Base-by-base conservation (phyloP, 495 filamentous ascomycete genomes). In the Achaetomiella virescens region DNA sequence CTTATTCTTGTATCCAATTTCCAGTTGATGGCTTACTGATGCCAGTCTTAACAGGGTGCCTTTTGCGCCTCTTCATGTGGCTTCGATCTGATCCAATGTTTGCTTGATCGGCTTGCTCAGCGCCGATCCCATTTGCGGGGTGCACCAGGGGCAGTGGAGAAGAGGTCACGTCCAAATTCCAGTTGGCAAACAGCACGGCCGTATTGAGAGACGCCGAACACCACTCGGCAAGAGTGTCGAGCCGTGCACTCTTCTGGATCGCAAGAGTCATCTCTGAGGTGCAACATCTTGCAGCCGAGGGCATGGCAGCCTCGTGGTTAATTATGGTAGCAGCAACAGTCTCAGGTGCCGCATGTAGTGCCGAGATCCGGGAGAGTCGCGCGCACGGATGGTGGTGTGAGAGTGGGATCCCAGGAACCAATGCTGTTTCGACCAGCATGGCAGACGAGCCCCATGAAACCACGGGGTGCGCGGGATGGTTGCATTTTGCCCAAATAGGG, bases 91-190 rank as follows among this genome's bases (percentile, higher is more conserved):
- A 22, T 5, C 27, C 27, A 31, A 42, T 40, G 43, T 40, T 54
- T 54, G 52, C 22, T 12, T 47, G 42, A 54, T 54, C 52, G 43
- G 43, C 52, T 48, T 43, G 5, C 9, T 27, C 22, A 3, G 15
- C 24, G 52, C 48, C 52, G 52, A 55, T 55, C 52, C 6, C 44
- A 47, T 48, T 41, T 46, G 52, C 44, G 52, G 43, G 50, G 35
- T 17, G 24, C 20, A 31, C 42, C 52, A 54, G 42, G 52, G 52
- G 52, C 42, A 27, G 17, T 41, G 51, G 51, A 54, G 42, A 45
- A 54, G 37, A 54, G 25, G 6, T n/a, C n/a, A 8, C 17, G 38
- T 6, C 17, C 18, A 9, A n/a, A 21, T 7, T 41, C 12, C 20
- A 1, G 21, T 27, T 27, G 20, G 24, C 37, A 1, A 42, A 51